Conservation (phyloP, 139 green algal species). For the Closterium sp. region DNA sequence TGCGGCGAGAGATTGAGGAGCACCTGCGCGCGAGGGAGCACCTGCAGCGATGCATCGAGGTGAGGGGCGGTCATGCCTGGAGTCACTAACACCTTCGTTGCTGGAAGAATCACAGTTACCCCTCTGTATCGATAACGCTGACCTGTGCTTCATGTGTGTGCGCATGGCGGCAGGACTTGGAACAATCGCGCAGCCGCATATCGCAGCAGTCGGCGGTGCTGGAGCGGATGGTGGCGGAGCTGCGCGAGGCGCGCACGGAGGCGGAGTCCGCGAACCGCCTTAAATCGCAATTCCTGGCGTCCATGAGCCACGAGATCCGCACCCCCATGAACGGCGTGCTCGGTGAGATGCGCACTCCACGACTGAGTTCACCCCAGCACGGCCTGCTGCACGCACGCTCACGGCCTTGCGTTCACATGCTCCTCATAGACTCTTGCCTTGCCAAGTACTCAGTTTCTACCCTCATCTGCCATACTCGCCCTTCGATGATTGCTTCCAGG, state of each 20-base stretch:
- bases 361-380: too few species aligned
- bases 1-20: constrained; percentile 15
- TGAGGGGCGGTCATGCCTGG: not conserved
- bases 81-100: not conserved
- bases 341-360: too few species aligned
- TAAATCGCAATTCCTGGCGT: constrained; percentile 14
- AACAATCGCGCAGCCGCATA: constrained; percentile 17
- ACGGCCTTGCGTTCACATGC: too few species aligned
- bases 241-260: constrained; percentile 18
- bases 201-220: constrained; percentile 10
- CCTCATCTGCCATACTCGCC: too few species aligned
- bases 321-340: constrained; percentile 8
- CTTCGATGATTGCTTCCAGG: not conserved
- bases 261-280: constrained; percentile 34
- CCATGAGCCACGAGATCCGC: constrained; percentile 4
- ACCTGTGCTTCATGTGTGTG: not conserved
- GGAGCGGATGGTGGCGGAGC: constrained; percentile 32
- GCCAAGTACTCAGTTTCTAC: too few species aligned
- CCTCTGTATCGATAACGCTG: not conserved
- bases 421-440: too few species aligned
- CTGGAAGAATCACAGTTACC: too few species aligned
- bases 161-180: not conserved
- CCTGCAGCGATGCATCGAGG: constrained; percentile 8
- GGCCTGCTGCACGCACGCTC: too few species aligned
- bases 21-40: constrained; percentile 18